Base-by-base conservation (phyloP, 495 filamentous ascomycete species). In the Aspergillus wentii region DNA sequence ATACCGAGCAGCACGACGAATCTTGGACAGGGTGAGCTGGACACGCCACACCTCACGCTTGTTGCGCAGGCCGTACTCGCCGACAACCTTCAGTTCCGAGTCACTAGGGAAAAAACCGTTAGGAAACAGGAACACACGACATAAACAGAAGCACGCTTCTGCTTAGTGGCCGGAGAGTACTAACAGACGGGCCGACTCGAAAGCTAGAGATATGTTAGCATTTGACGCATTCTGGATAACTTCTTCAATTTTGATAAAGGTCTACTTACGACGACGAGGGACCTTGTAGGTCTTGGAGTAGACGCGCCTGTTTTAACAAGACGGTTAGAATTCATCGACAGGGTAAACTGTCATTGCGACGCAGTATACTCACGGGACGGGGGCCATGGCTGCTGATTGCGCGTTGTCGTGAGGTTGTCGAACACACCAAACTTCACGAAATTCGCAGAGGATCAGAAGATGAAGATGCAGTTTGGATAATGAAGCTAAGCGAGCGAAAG, bases 41-140 rank as follows among this genome's bases (percentile, higher is more conserved):
- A 98, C 92, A 72, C 92, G 88, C 92, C 92, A 98, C 57, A 98
- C 94, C 78, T 98, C 92, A 74, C 92, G 91, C 88, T 98, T 98
- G 83, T 98, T 98, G 67, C 87, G 82, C 49, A 98, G 86, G 68
- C 92, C 92, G 75, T 90, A 98, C 77, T 97, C 92, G 71, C 92
- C 92, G 60, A 98, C 92, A 69, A 88, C 81, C 83, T 97, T 98
- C 74, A 98, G 75, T 74, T 98, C 92, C 59, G 89, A 86, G 78
- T 98, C 92, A 78, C 94, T 98, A 77, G 46, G 49, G 59, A 52
- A 46, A 66, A 62, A 50, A 49, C 17, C 36, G 41, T 49, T 66
- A 67, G 63, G 63, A 56, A 40, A 65, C 43, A 41, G 47, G 50
- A 66, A 61, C 57, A 64, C 82, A 82, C 87, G 92, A 95, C 91